These are phyloP conservation scores for Knoxdaviesia capensis DNA, from an alignment of 2,329 filamentous ascomycete genomes.

Conservation along the genomic window DNA sequence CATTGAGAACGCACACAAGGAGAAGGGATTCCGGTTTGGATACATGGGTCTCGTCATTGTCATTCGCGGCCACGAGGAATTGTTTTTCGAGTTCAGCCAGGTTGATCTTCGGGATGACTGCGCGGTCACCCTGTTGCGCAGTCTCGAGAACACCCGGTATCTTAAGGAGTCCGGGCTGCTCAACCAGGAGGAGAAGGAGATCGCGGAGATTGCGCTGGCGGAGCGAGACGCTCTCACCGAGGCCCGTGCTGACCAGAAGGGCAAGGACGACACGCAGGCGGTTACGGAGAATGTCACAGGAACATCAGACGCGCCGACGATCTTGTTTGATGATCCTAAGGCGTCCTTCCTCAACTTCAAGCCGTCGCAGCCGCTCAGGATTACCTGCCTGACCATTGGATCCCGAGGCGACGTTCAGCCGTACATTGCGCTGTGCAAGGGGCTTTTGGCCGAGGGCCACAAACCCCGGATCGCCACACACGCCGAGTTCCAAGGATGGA, in stretches of 20 bases:
- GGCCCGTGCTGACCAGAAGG: no score
- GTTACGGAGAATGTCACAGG: no score
- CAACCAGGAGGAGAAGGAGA: slow-evolving; percentile 43
- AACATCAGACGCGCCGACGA: slow-evolving; percentile 42
- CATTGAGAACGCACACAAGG: slow-evolving; percentile 82
- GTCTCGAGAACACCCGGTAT: slow-evolving; percentile 51
- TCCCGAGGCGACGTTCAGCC: slow-evolving; percentile 93
- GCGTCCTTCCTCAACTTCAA: slow-evolving; percentile 84
- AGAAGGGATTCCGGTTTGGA: slow-evolving; percentile 82
- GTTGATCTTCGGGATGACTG: slow-evolving; percentile 74
- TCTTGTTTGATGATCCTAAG: slow-evolving; percentile 75
- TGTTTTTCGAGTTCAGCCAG: slow-evolving; percentile 85
- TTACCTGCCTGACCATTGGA: slow-evolving; percentile 90
- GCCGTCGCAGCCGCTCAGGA: slow-evolving; percentile 54
- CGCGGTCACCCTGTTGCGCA: slow-evolving; percentile 57
- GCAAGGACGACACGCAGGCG: no score
- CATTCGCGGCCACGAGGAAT: slow-evolving; percentile 80
- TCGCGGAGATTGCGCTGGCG: slow-evolving; percentile 53
- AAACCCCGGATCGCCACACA: slow-evolving; percentile 78
- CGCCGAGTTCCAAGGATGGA: slow-evolving; percentile 72
- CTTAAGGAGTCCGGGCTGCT: slow-evolving; percentile 50
- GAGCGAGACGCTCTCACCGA: slow-evolving; percentile 52
- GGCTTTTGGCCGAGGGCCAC: slow-evolving; percentile 73
- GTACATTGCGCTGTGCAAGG: slow-evolving; percentile 91
- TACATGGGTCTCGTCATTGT: slow-evolving; percentile 85